phyloP scores from a whole-genome alignment of 352 stramenopile genomes.

The Globisporangium orthogonon region DNA sequence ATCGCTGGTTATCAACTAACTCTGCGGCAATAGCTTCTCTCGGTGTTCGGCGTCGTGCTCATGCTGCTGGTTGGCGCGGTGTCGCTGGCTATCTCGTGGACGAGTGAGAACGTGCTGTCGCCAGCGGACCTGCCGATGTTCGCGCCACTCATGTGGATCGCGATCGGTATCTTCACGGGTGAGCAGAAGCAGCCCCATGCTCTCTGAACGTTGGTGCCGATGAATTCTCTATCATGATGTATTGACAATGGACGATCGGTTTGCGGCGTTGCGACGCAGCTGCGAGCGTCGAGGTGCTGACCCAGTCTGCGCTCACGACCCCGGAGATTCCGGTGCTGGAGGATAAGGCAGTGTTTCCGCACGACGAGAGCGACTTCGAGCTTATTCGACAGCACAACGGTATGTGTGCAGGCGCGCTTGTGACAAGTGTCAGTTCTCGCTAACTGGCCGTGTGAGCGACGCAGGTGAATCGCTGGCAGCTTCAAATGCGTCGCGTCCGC shows the following conservation, averaged over 20 bases:
- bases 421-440: not conserved
- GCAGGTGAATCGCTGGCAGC: conserved; percentile 7
- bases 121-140: conserved; percentile 67
- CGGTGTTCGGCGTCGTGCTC: conserved; percentile 59
- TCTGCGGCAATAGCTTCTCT: conserved; percentile 35
- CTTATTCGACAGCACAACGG: conserved; percentile 40
- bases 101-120: conserved; percentile 33
- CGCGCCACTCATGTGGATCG: conserved; percentile 73
- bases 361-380: conserved; percentile 51
- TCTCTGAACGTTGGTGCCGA: too few species aligned
- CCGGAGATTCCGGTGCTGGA: conserved; percentile 38
- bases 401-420: conserved; percentile 1
- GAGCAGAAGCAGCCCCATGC: not conserved
- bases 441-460: not conserved
- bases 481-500: too few species aligned
- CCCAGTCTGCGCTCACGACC: conserved; percentile 11
- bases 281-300: conserved; percentile 45
- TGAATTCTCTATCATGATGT: not conserved
- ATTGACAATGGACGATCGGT: not conserved
- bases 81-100: conserved; percentile 51
- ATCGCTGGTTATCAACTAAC: not conserved
- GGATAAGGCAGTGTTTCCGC: conserved; percentile 51
- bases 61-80: conserved; percentile 60
- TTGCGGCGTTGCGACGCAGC: conserved; percentile 15
- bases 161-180: conserved; percentile 74